Evolutionary conservation across 306 rosid genomes (phyloP), one percentile per base, ranked within the genome.

Genomic region (Phaseolus lunatus): DNA sequence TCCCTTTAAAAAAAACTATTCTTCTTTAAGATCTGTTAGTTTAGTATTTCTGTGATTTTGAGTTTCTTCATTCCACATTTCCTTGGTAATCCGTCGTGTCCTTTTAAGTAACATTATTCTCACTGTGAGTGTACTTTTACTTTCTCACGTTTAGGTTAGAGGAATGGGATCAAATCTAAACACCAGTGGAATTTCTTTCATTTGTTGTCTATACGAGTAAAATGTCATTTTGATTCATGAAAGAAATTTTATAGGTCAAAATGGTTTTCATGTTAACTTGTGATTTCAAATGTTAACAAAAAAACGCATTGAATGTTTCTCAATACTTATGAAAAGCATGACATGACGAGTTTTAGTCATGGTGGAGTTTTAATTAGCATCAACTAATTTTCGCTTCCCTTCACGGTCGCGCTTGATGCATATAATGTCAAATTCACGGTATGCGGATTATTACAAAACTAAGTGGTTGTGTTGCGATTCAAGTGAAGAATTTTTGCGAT

Each of bases 1-100:
- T 78, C 53, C 54, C 23, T 76, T 82, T 72, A 43, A 49, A 70
- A n/a, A 58, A 54, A 80, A 76, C 73, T 47, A 43, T 65, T 81
- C 27, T 75, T 74, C 63, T 69, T 22, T 44, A 33, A 45, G 48
- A 78, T 64, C 56, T 72, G 68, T 69, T 78, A 48, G 52, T 77
- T 66, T 39, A 39, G 33, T 56, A 61, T 48, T 84, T 52, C 14
- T 75, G 58, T 15, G 15, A 11, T 24, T 22, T 13, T 58, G 4
- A 13, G 5, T 59, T 27, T 64, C 49, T 43, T 43, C 48, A 43
- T 16, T 41, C 15, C 48, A 43, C 15, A n/a, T 2, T 3, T 12
- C 2, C 48, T 43, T 43, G 16, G 16, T 12, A 12, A 43, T 43
- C 48, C 47, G 14, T 41, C 47, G 14, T 41, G 47, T 10, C 35